phyloP scores from a whole-genome alignment of 192 early-diverging fungal genomes.

The Dissophora globulifera region DNA sequence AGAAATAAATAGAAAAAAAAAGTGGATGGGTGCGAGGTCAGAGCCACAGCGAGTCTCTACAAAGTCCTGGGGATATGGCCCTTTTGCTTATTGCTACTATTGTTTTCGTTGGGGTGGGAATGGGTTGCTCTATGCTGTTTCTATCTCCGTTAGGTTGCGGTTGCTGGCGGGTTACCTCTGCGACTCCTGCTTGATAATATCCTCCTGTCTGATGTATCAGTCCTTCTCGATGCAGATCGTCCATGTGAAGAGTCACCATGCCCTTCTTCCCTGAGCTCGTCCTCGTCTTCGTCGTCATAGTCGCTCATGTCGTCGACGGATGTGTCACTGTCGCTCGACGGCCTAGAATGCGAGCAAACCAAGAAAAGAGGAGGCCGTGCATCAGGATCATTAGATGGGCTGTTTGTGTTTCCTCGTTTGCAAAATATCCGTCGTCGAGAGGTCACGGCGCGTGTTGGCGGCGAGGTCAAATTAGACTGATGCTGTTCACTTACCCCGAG shows the following conservation, averaged over 20 bases:
- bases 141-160: neutral
- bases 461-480: neutral
- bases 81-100: constrained; percentile 15
- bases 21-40: neutral
- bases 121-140: constrained; percentile 10
- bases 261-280: constrained; percentile 19
- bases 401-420: neutral
- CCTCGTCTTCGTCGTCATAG: constrained; percentile 28
- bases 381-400: too few species aligned
- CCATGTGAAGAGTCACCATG: constrained; percentile 3
- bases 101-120: too few species aligned
- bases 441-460: neutral
- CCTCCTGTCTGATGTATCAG: constrained; percentile 4
- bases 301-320: constrained; percentile 39
- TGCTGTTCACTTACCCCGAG: constrained; percentile 25
- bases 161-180: constrained; percentile 28
- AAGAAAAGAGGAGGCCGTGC: neutral
- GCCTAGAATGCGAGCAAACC: constrained; percentile 9
- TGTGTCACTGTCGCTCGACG: constrained; percentile 47
- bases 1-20: neutral
- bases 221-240: neutral
- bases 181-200: constrained; percentile 20
- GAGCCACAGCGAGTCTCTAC: neutral
- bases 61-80: neutral
- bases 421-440: neutral